These are phyloP conservation scores for Phragmites australis DNA, from an alignment of 176 grass and related monocot genomes.

Conservation along the genomic window DNA sequence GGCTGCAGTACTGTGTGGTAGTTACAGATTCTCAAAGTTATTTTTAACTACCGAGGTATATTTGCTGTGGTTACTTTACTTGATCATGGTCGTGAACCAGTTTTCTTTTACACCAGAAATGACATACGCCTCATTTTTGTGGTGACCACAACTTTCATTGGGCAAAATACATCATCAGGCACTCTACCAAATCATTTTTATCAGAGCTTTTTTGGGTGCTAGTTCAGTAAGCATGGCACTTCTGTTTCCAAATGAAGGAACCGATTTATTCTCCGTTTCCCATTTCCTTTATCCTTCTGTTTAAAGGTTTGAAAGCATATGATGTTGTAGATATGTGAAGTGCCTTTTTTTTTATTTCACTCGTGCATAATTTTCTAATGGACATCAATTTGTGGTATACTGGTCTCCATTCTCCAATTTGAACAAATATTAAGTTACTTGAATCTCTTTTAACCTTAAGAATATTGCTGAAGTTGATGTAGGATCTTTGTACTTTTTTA, in stretches of 20 bases:
- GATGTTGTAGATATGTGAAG: not conserved
- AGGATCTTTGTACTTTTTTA: not conserved
- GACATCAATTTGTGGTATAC: not conserved
- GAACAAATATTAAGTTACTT: not conserved
- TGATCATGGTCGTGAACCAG: not conserved
- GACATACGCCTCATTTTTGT: not conserved
- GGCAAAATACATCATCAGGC: not conserved
- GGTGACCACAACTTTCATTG: not conserved
- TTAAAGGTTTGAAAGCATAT: not conserved
- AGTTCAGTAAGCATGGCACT: not conserved
- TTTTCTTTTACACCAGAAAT: not conserved
- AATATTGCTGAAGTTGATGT: not conserved
- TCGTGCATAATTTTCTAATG: not conserved
- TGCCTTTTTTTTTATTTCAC: not conserved
- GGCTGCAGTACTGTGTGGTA: not conserved
- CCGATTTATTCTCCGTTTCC: not conserved
- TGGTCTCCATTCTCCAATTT: not conserved
- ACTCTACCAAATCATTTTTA: not conserved
- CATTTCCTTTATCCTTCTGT: constrained; percentile 3
- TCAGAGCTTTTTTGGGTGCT: not conserved
- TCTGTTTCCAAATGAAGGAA: not conserved
- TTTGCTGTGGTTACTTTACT: not conserved
- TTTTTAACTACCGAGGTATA: not conserved
- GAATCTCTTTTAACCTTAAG: not conserved
- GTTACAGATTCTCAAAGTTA: not conserved